Percentiles rank a stretch among this genome's conserved stretches.
Evolutionary conservation across 1,284 basidiomycete genomes (phyloP).

Genomic region (Melampsora abietis-canadensis): DNA sequence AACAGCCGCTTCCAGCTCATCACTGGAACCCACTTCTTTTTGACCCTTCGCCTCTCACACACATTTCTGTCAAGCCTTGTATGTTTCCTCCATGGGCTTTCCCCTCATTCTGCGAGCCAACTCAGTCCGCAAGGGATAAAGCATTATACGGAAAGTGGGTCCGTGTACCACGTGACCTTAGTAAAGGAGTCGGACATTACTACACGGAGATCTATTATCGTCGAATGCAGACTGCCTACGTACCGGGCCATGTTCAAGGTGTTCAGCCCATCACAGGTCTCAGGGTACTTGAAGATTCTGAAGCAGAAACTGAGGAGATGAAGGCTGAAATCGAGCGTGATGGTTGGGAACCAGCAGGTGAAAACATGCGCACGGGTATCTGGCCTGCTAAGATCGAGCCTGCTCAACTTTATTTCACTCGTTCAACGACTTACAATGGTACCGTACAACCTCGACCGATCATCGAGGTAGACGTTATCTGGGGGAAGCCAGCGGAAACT

Average conservation of each 20-base stretch:
- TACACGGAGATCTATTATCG: constrained; percentile 42
- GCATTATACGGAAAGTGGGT: constrained; percentile 37
- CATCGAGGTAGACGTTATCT: constrained; percentile 35
- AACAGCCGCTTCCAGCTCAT: constrained; percentile 12
- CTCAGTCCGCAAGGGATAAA: constrained; percentile 28
- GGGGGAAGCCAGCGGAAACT: constrained; percentile 12
- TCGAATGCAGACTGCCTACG: constrained; percentile 16
- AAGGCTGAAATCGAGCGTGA: constrained; percentile 6
- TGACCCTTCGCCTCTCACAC: constrained; percentile 37
- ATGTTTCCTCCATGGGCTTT: constrained; percentile 43
- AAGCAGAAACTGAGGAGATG: constrained; percentile 1
- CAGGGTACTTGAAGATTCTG: constrained; percentile 13
- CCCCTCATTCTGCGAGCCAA: constrained; percentile 16
- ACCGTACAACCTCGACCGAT: constrained; percentile 12
- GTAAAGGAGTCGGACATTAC: constrained; percentile 41
- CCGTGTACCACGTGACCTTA: constrained; percentile 34
- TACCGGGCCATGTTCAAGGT: constrained; percentile 7
- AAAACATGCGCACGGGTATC: constrained; percentile 23
- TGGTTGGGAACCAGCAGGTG: constrained; percentile 27
- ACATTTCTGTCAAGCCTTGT: constrained; percentile 29
- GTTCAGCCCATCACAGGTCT: constrained; percentile 33
- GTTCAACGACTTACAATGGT: constrained; percentile 19
- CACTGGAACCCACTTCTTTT: constrained; percentile 32
- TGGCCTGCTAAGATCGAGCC: constrained; percentile 27
- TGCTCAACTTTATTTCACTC: constrained; percentile 29